phyloP scores from a whole-genome alignment of 179 eudicot species.

The Carnegiea gigantea region DNA sequence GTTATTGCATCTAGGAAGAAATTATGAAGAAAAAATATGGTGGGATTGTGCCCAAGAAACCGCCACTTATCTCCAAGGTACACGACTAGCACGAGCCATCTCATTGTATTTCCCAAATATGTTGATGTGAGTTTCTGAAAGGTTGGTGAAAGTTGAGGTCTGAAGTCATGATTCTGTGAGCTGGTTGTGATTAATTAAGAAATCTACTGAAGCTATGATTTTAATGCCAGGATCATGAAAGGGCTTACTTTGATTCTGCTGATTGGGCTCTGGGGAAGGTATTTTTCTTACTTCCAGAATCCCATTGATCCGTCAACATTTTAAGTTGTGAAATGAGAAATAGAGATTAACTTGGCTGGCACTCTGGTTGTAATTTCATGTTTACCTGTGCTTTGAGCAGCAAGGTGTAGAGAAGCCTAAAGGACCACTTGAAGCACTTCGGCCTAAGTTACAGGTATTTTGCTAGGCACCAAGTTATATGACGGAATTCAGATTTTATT shows the following conservation, averaged over 20 bases:
- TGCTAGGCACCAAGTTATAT: background rate
- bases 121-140: background rate
- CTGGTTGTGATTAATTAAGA: background rate
- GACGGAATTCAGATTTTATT: too few relatives aligned
- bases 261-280: conserved; percentile 99
- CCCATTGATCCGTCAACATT: background rate
- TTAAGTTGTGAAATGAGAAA: background rate
- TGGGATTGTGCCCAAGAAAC: conserved; percentile 90
- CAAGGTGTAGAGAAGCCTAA: conserved; percentile 92
- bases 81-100: conserved; percentile 14
- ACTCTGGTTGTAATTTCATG: background rate
- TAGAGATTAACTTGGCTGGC: background rate
- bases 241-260: conserved; percentile 96
- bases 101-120: background rate
- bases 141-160: background rate
- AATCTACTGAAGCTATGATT: conserved; percentile 22
- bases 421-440: conserved; percentile 93
- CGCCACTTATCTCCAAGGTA: conserved; percentile 90
- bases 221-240: conserved; percentile 78
- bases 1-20: conserved; percentile 47
- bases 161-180: background rate
- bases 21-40: conserved; percentile 79
- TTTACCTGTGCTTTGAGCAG: conserved; percentile 32
- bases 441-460: conserved; percentile 82
- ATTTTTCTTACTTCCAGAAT: conserved; percentile 6